A percentile compares a stretch with the other conserved stretches of the same genome.
Conservation (phyloP, 768 basidiomycete species). For the Phylloporus arenicola region DNA sequence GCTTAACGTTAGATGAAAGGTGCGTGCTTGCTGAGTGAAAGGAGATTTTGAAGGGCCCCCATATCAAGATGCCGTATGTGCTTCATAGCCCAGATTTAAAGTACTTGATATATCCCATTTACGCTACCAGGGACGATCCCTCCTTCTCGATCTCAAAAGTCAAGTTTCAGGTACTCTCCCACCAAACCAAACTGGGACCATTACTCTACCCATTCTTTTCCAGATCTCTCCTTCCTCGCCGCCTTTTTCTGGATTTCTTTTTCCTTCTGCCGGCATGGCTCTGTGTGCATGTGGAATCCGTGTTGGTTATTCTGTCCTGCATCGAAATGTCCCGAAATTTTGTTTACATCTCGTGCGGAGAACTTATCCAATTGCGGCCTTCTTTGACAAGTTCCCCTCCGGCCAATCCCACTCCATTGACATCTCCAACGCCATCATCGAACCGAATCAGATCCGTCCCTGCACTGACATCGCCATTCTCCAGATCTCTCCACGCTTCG, state of each 20-base stretch:
- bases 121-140: slow-evolving; percentile 35
- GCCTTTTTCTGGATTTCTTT: slow-evolving; percentile 11
- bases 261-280: slow-evolving; percentile 20
- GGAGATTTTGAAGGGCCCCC: slow-evolving; percentile 22
- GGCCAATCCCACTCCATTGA: slow-evolving; percentile 28
- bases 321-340: slow-evolving; percentile 22
- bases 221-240: slow-evolving; percentile 18
- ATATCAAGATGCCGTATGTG: slow-evolving; percentile 33
- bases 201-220: slow-evolving; percentile 24
- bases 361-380: slow-evolving; percentile 20
- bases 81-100: slow-evolving; percentile 31
- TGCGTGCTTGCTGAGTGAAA: slow-evolving; percentile 22
- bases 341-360: slow-evolving; percentile 21
- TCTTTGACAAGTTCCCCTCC: slow-evolving; percentile 24
- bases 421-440: slow-evolving; percentile 32
- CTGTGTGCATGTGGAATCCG: slow-evolving; percentile 14
- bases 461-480: slow-evolving; percentile 21
- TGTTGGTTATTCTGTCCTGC: slow-evolving; percentile 3
- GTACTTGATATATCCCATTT: slow-evolving; percentile 31
- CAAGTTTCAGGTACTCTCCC: slow-evolving; percentile 34
- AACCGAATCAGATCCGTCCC: slow-evolving; percentile 21
- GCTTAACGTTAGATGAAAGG: slow-evolving; percentile 34
- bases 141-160: slow-evolving; percentile 32
- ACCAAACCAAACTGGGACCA: slow-evolving; percentile 18
- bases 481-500: slow-evolving; percentile 21